Evolutionary conservation across 345 rosid species (phyloP), one percentile per base, ranked within the genome.

Genomic region (Syzygium jambos): DNA sequence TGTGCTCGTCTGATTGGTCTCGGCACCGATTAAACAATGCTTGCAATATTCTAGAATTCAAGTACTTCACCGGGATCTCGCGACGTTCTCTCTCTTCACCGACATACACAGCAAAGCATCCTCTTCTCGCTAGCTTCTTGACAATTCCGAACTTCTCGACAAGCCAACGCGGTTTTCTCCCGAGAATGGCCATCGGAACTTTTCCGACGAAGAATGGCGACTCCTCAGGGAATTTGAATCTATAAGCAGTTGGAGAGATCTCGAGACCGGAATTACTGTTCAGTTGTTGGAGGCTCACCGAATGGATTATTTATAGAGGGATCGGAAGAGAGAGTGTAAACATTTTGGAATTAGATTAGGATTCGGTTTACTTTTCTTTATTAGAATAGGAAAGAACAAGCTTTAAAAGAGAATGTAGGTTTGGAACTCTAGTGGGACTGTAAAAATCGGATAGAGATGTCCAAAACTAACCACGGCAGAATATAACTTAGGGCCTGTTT

Each of bases 91-190:
- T 68, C 3, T 34, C 25, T 68, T 17, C 78, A 5, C 46, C 46
- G 11, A 34, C 23, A 17, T 17, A 34, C 46, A 34, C 12, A 4
- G 3, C 46, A 17, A 68, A 68, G 78, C 78, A 68, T 68, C 25
- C 25, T 68, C 41, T 68, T 34, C 78, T 68, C 46, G 7, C 80
- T 11, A 68, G 25, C 14, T 68, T 68, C 23, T 17, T 34, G 46
- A 34, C 34, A 17, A 15, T 61, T n/a, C 38, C 34, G 12, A 61
- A 61, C 73, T 61, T 61, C 73, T 61, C 19, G 30, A 61, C 2
- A 4, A 34, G 2, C 25, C 80, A 1, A 17, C 7, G 4, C 80
- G 0, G 0, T 1, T 34, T 9, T 19, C 46, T 34, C 38, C 25
- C 46, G 1, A 68, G 25, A 34, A 68, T 14, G 7, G 14, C 49